Conservation (phyloP, 352 stramenopile genomes). For the Phytophthora capsici region DNA sequence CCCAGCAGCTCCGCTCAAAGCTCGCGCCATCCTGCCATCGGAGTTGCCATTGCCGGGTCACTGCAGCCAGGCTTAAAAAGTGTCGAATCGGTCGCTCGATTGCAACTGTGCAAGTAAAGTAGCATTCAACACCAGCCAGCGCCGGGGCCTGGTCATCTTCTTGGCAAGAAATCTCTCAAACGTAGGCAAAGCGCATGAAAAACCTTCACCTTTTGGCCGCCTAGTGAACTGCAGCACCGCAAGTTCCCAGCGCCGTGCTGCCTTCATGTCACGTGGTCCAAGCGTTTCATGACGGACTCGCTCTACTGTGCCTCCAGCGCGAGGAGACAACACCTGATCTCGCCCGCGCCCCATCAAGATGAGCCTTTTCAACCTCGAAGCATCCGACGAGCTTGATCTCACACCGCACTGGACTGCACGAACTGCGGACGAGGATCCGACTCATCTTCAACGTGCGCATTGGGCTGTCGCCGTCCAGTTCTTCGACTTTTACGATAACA, state of each 20-base stretch:
- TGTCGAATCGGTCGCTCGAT: conserved; percentile 45
- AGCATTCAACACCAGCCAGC: conserved; percentile 14
- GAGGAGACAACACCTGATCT: conserved; percentile 36
- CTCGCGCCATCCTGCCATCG: conserved; percentile 11
- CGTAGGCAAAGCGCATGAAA: conserved; percentile 4
- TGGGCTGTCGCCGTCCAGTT: conserved; percentile 13
- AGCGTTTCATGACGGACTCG: conserved; percentile 3
- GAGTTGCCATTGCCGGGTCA: not conserved
- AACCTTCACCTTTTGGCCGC: not conserved
- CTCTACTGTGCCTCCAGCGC: conserved; percentile 24
- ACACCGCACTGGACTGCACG: too few species aligned
- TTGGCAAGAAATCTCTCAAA: conserved; percentile 5
- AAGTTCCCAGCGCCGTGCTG: conserved; percentile 14
- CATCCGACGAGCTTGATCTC: too few species aligned
- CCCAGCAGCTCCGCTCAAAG: not conserved
- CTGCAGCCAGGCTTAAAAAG: conserved; percentile 38
- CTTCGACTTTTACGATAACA: conserved; percentile 6
- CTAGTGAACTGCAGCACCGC: conserved; percentile 25
- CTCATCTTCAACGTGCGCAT: conserved; percentile 1
- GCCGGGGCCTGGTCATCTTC: not conserved
- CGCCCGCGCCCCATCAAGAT: conserved; percentile 17
- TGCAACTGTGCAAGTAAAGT: conserved; percentile 20
- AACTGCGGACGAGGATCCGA: too few species aligned
- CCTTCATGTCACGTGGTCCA: conserved; percentile 30
- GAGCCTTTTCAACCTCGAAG: not conserved